Base-by-base conservation (phyloP, 163 green algal genomes). In the Prototheca wickerhamii region DNA sequence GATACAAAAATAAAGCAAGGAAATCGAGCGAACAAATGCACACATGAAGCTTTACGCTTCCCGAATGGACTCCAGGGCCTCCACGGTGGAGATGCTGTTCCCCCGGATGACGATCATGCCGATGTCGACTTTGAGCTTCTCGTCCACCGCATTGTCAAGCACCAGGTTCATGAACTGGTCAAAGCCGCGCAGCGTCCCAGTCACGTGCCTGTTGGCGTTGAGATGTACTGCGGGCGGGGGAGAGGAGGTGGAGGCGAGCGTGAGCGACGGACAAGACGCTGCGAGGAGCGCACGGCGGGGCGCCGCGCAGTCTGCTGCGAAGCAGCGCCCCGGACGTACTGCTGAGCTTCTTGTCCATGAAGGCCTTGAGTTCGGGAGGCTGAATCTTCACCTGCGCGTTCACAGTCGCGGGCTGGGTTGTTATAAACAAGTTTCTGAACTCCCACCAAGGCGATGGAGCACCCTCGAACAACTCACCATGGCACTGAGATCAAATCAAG, bases 141-240 rank as follows among this genome's bases (percentile, higher is more conserved):
- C 87, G 53, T 98, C 91, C 32, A 96, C 82, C 3, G 87, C 89
- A 46, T 84, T 78, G 77, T 99, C 93, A 65, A 99, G 77, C 70
- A 98, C 93, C 4, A 99, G 74, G 75, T 99, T 99, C 90, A 98
- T 97, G 76, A 99, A 99, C 76, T 97, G 91, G 71, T 99, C 93
- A 66, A 98, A 99, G 0, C 93, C 93, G 2, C 93, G 81, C 35
- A 99, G 83, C 12, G 93, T 84, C 3, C 93, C 93, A 0, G 89
- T 91, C 32, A 99, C 93, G n/a, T 90, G 82, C 33, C 93, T 78
- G 74, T 97, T 97, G 2, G 78, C 89, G 65, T 99, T 99, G 44
- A 99, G 73, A 12, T 79, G 79, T 25, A 99, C 92, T 96, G 86
- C 61, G 55, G 46, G 18, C 12, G 5, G 46, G 46, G 46, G 12